Evolutionary conservation across 192 early-diverging fungal species (phyloP), one percentile per base, ranked within the genome.

Genomic region (Powellomyces hirtus): DNA sequence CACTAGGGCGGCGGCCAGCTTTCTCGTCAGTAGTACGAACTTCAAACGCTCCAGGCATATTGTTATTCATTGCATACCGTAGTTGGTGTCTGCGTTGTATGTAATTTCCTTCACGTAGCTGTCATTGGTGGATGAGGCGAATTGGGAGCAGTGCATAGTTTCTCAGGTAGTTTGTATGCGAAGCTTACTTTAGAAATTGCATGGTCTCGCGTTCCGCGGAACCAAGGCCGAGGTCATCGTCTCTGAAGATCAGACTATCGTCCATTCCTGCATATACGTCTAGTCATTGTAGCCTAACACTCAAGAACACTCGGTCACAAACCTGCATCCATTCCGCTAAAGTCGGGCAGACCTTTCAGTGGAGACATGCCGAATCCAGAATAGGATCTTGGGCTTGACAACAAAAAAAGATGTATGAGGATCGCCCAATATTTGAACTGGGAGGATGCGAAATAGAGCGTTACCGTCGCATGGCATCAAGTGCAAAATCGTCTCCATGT

Each of bases 21-120:
- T n/a, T n/a, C n/a, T n/a, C n/a, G n/a, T n/a, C 40, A 42, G 40
- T n/a, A 42, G 2, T 49, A n/a, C 45, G 2, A 35, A 22, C 40
- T 24, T 46, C 31, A 13, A 30, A 31, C 20, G 1, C 30, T 22
- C 18, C 16, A 36, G 18, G 30, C 3, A 4, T 0, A 34, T 20
- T 1, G 35, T n/a, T 11, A 45, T 20, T 20, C 4, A 20, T 14
- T 27, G 16, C 62, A 18, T 34, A 72, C 70, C 70, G 24, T 27
- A 42, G 27, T 59, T 42, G 30, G 62, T 58, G 34, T 55, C 55
- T 0, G 62, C 62, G 22, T 35, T 59, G 36, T 30, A 38, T 7
- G 37, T 38, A 38, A 58, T 40, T 8, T 33, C 45, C 45, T 57
- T 64, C 35, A 72, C 70, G 36, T 64, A 72, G 26, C 70, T 72